Evolutionary conservation across 352 stramenopile genomes (phyloP).

Genomic region (Phytophthora agathidicida): DNA sequence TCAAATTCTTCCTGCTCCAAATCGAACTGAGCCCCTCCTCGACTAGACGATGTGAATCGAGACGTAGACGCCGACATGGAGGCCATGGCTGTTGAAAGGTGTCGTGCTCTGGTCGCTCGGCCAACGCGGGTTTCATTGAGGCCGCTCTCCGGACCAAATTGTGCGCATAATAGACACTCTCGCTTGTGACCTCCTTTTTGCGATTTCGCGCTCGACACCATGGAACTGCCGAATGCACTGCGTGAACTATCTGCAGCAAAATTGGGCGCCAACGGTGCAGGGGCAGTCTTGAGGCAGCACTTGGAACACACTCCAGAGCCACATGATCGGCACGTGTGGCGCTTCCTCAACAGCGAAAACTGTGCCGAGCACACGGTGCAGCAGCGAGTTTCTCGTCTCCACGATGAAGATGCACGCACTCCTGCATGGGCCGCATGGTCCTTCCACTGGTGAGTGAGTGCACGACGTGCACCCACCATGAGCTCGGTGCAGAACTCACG

Average conservation of each 20-base stretch:
- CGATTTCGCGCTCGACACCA: conserved; percentile 9
- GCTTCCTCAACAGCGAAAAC: conserved; percentile 72
- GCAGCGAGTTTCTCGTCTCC: conserved; percentile 41
- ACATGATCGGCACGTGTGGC: conserved; percentile 62
- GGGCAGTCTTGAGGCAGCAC: conserved; percentile 47
- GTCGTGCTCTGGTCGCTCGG: conserved; percentile 15
- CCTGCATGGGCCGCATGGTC: conserved; percentile 40
- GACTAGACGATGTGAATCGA: conserved; percentile 14
- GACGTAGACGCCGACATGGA: conserved; percentile 31
- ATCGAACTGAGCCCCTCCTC: conserved; percentile 21
- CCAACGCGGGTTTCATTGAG: neutral
- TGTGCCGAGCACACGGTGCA: conserved; percentile 63
- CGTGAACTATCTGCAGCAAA: conserved; percentile 3
- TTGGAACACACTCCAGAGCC: conserved; percentile 57
- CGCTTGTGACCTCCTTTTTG: conserved; percentile 21
- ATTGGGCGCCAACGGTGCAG: neutral
- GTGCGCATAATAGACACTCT: conserved; percentile 67
- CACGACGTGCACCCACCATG: conserved; percentile 55
- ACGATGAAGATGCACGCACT: conserved; percentile 26
- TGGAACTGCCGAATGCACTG: conserved; percentile 10
- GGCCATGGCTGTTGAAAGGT: conserved; percentile 30
- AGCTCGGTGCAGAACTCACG: conserved; percentile 67
- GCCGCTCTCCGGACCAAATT: conserved; percentile 49
- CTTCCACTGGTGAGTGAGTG: conserved; percentile 62
- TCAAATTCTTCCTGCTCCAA: conserved; percentile 35